phyloP scores from a whole-genome alignment of 352 stramenopile genomes.

The Phytopythium mirpurense region DNA sequence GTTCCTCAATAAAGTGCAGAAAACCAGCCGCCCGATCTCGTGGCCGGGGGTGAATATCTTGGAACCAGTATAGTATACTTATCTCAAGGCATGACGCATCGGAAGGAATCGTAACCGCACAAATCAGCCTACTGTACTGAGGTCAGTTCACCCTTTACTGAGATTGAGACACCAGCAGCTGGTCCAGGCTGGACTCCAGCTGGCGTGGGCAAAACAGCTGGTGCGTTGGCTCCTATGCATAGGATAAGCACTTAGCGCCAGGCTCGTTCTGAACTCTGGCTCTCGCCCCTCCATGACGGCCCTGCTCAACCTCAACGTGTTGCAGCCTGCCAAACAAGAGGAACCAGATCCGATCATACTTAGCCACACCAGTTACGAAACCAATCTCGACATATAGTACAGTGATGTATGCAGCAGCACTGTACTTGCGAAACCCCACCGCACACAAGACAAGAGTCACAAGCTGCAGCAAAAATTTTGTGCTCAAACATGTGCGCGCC shows the following conservation, averaged over 20 bases:
- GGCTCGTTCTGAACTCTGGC: slow-evolving; percentile 1
- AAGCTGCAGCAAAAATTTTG: no score
- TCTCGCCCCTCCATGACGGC: neutral
- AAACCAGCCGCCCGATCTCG: neutral
- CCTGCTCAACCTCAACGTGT: slow-evolving; percentile 1
- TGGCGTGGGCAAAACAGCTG: neutral
- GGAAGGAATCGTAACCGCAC: slow-evolving; percentile 3
- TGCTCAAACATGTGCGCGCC: no score
- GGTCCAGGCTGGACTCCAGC: slow-evolving; percentile 1
- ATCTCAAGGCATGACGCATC: neutral
- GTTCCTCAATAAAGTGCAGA: slow-evolving; percentile 18
- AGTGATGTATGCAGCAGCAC: no score
- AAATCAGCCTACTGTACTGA: neutral
- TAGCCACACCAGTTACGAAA: no score
- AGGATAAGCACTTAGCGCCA: no score
- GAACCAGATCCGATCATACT: no score
- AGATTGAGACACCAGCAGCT: neutral
- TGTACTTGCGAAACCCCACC: no score
- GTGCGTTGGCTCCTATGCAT: slow-evolving; percentile 3
- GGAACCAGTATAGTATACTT: neutral
- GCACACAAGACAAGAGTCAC: no score
- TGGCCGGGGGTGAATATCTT: neutral
- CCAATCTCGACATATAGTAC: no score
- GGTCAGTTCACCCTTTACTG: neutral
- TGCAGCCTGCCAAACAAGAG: no score